phyloP scores from a whole-genome alignment of 768 basidiomycete genomes.

The Leccinum variicolor region DNA sequence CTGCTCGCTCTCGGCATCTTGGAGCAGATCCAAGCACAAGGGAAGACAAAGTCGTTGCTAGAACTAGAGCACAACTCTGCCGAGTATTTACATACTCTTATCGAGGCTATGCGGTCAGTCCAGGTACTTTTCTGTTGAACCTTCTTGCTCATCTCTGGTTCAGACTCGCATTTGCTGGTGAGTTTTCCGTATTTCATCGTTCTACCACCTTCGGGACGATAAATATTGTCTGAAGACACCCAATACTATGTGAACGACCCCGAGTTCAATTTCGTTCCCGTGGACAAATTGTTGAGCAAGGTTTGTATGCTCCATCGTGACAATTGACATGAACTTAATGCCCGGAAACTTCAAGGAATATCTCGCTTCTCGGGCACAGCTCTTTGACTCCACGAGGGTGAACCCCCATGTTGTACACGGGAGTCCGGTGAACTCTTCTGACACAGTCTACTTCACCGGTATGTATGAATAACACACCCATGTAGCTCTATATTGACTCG shows the following conservation, averaged over 20 bases:
- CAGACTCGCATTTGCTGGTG: slow-evolving; percentile 74
- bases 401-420: slow-evolving; percentile 71
- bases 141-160: slow-evolving; percentile 3
- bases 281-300: slow-evolving; percentile 82
- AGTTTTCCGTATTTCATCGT: slow-evolving; percentile 9
- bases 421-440: slow-evolving; percentile 78
- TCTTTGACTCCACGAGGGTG: slow-evolving; percentile 69
- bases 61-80: slow-evolving; percentile 89
- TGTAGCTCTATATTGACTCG: slow-evolving; percentile 1
- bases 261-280: slow-evolving; percentile 70
- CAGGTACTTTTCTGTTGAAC: not conserved
- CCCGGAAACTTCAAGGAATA: slow-evolving; percentile 59
- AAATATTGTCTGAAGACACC: slow-evolving; percentile 49
- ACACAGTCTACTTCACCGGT: slow-evolving; percentile 95
- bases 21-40: slow-evolving; percentile 77
- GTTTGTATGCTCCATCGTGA: slow-evolving; percentile 32
- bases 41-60: slow-evolving; percentile 61
- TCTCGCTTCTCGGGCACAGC: slow-evolving; percentile 69
- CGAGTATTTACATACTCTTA: slow-evolving; percentile 82
- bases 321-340: not conserved
- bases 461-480: slow-evolving; percentile 8
- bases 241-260: slow-evolving; percentile 94
- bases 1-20: slow-evolving; percentile 91
- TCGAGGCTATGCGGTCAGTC: slow-evolving; percentile 77
- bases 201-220: not conserved